Evolutionary conservation across 169 alveolate species (phyloP).

Genomic region (Theileria parva): DNA sequence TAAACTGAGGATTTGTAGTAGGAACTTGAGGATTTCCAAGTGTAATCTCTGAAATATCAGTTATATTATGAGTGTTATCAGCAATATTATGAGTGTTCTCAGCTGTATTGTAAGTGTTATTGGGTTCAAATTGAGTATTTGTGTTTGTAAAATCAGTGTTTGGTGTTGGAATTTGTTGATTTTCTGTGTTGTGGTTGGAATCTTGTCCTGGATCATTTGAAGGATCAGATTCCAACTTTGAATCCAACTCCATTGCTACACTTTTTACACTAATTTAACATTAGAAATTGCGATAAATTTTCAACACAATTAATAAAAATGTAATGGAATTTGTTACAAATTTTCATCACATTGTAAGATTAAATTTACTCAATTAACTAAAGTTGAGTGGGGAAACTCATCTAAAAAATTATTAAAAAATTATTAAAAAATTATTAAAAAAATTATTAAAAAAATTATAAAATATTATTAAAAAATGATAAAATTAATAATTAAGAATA

Average conservation of each 20-base stretch:
- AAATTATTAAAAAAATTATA: too few species aligned
- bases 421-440: background rate
- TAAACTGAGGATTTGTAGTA: background rate
- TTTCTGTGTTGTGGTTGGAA: background rate
- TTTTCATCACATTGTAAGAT: background rate
- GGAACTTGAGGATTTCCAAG: background rate
- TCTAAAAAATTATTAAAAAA: slow-evolving; percentile 1
- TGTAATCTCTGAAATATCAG: too few species aligned
- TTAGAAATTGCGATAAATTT: background rate
- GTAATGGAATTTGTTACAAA: too few species aligned
- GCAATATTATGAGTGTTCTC: too few species aligned
- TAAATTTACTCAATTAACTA: too few species aligned
- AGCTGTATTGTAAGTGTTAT: too few species aligned
- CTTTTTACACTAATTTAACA: background rate
- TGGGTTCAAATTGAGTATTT: too few species aligned
- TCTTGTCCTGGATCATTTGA: background rate
- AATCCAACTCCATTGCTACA: background rate
- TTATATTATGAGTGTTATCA: too few species aligned
- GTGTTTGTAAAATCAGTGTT: too few species aligned
- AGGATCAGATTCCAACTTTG: background rate
- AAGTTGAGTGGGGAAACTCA: background rate
- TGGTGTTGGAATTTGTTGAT: background rate
- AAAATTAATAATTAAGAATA: background rate
- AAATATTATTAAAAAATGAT: background rate
- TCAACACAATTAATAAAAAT: background rate